Evolutionary conservation across 345 rosid genomes (phyloP).

Genomic region (Gossypium ekmanianum): DNA sequence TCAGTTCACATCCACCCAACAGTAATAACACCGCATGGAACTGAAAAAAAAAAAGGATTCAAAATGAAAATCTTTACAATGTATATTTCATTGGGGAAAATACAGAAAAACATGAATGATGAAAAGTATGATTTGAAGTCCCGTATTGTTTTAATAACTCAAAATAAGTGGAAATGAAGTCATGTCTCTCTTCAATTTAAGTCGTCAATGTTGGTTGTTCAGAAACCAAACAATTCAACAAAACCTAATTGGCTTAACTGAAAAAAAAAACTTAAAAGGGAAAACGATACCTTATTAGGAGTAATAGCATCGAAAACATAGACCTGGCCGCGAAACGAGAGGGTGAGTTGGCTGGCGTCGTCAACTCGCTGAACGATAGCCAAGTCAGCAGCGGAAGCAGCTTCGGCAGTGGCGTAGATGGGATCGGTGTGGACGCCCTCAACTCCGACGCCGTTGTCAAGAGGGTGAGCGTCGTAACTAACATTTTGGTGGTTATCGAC

Average conservation of each 20-base stretch:
- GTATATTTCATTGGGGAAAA: neutral
- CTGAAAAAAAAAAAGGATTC: slow-evolving; percentile 31
- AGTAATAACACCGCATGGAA: slow-evolving; percentile 77
- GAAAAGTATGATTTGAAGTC: neutral
- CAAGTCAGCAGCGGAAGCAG: slow-evolving; percentile 34
- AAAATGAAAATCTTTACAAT: neutral
- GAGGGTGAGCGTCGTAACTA: slow-evolving; percentile 4
- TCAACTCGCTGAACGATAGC: slow-evolving; percentile 31
- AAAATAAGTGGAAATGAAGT: neutral
- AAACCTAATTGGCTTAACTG: slow-evolving; percentile 18
- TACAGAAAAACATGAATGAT: neutral
- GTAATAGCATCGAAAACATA: slow-evolving; percentile 83
- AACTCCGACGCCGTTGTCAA: slow-evolving; percentile 28
- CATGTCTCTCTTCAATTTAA: slow-evolving; percentile 7
- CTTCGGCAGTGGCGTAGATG: slow-evolving; percentile 36
- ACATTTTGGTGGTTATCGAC: slow-evolving; percentile 5
- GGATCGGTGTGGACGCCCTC: slow-evolving; percentile 61
- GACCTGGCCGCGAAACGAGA: slow-evolving; percentile 89
- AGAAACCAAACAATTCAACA: neutral
- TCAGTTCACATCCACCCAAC: slow-evolving; percentile 72
- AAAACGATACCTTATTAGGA: slow-evolving; percentile 60
- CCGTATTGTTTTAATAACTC: neutral
- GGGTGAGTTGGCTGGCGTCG: slow-evolving; percentile 59
- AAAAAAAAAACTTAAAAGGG: neutral
- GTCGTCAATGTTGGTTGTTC: neutral